Base-by-base conservation (phyloP, 768 basidiomycete species). In the Naematelia aurantialba region DNA sequence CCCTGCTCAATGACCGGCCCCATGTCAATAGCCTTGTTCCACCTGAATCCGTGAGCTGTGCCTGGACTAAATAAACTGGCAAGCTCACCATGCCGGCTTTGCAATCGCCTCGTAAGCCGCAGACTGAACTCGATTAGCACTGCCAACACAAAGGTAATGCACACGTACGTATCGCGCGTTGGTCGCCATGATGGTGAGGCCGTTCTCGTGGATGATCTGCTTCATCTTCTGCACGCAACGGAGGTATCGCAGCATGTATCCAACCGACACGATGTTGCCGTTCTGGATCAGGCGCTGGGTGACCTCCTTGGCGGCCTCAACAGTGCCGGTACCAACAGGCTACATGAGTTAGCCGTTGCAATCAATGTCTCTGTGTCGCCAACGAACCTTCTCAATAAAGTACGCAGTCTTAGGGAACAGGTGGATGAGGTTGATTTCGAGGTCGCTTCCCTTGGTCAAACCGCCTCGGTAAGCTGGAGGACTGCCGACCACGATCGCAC, bases 191-290 rank as follows among this genome's bases (percentile, higher is more conserved):
- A 99, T 92, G 21, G 87, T 88, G 59, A 99, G 82, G 72, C 90
- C 84, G 76, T 97, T 97, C 63, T 94, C 91, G 72, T 89, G 81
- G 74, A 99, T 89, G 76, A 97, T 92, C 61, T 87, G 84, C 80
- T 94, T 93, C 89, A 97, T 96, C 83, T 86, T 87, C 79, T 96
- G 91, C 21, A 94, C 90, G 29, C 88, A 92, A 77, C 87, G 88
- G 69, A 94, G 82, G 79, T 94, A 93, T 63, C 91, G 85, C 63
- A 96, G 81, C 91, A 96, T 96, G 68, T 78, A 91, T 85, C 92
- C 92, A 64, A 93, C 89, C 19, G 91, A 93, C 75, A 89, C 90
- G 67, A 93, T 81, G 44, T 87, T 86, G 54, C 83, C 82, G 60
- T 83, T 81, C 27, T 89, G 83, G 54, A 81, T 76, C 69, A 94